Conservation (phyloP, 2,329 filamentous ascomycete species). For the Sclerotinia glacialis region DNA sequence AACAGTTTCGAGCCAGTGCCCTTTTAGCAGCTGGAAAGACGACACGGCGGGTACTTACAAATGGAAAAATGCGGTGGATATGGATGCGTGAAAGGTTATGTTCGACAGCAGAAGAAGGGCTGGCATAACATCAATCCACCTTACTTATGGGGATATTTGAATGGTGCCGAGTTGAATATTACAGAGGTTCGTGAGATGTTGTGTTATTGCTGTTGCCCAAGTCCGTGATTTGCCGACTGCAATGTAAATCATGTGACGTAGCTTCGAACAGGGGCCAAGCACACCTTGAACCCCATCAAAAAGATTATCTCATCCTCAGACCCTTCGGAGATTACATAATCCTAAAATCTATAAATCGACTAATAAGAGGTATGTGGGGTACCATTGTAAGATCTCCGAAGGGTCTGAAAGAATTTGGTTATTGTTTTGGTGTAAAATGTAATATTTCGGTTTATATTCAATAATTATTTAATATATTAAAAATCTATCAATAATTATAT, state of each 20-base stretch:
- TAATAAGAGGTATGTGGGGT: too few species aligned
- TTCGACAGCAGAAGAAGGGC: background rate
- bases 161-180: background rate
- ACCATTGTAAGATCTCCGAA: too few species aligned
- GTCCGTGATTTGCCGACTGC: background rate
- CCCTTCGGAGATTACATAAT: too few species aligned
- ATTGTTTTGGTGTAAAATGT: too few species aligned
- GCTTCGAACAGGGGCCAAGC: background rate
- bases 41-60: background rate
- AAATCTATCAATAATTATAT: too few species aligned
- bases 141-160: background rate
- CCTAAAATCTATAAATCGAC: too few species aligned
- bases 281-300: background rate
- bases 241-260: background rate
- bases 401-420: too few species aligned
- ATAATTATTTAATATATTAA: too few species aligned
- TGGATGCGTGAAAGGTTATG: background rate
- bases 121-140: too few species aligned
- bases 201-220: background rate
- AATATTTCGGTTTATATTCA: too few species aligned
- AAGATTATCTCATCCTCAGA: too few species aligned
- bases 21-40: background rate
- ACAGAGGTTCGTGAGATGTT: background rate
- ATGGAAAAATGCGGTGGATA: background rate
- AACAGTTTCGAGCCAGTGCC: background rate